Conservation (phyloP, 331 rosid species). For the Quercus phellos region DNA sequence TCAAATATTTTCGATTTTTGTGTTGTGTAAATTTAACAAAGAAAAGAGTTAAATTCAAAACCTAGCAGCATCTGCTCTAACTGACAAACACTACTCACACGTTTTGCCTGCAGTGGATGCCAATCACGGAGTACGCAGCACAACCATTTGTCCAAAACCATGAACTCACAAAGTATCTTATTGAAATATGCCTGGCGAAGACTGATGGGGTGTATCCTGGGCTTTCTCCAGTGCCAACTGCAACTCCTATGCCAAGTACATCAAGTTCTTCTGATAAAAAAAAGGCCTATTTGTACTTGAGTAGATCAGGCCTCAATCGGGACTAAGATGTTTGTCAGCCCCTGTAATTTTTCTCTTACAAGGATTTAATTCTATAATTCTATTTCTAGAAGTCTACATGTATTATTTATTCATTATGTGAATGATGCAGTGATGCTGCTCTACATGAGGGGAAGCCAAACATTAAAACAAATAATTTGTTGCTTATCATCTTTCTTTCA, state of each 20-base stretch:
- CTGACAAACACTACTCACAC: background rate
- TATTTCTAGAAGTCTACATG: background rate
- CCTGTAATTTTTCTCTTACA: too few relatives aligned
- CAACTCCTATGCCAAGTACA: background rate
- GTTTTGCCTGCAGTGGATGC: slow-evolving; percentile 71
- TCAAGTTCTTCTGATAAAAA: slow-evolving; percentile 22
- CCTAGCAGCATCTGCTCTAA: slow-evolving; percentile 1
- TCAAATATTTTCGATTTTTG: background rate
- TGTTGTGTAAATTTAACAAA: background rate
- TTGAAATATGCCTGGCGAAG: slow-evolving; percentile 48
- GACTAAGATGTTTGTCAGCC: slow-evolving; percentile 1
- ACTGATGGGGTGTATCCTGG: slow-evolving; percentile 50
- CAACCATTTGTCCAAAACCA: slow-evolving; percentile 48
- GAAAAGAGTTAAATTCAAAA: background rate
- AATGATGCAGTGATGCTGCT: background rate
- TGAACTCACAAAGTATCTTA: slow-evolving; percentile 33
- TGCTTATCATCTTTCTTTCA: background rate
- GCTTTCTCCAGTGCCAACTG: slow-evolving; percentile 37
- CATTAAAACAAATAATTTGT: background rate
- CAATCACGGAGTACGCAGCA: slow-evolving; percentile 58
- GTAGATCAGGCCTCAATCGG: slow-evolving; percentile 34
- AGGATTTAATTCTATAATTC: background rate
- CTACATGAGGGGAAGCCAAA: background rate
- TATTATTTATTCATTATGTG: slow-evolving; percentile 19
- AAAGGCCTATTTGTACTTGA: slow-evolving; percentile 40